Base-by-base conservation (phyloP, 306 rosid species). In the Sphenostylis stenocarpa region DNA sequence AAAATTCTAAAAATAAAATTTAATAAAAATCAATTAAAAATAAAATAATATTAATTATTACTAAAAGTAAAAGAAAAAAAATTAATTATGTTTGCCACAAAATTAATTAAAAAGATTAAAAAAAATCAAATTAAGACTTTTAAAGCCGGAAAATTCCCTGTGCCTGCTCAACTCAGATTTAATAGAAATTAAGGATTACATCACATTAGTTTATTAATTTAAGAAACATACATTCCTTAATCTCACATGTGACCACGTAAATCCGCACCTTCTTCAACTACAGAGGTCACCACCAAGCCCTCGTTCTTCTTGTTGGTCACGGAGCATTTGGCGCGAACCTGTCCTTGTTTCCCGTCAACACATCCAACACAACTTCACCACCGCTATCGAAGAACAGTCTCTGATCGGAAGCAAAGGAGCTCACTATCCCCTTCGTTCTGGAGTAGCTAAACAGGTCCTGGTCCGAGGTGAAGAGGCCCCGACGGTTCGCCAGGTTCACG, bases 381-480 rank as follows among this genome's bases (percentile, higher is more conserved):
- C 41, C 5, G 84, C 72, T 70, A 17, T 83, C 72, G 20, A 85
- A 88, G 81, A 88, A 88, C 19, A 88, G 29, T 0, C 31, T 15
- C 61, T 83, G 70, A 11, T 87, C 1, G 0, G 45, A 17, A 2
- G 89, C 91, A 43, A 87, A 87, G 69, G 82, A 45, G 0, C 6
- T 69, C 11, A 87, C 89, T 2, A 83, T 71, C 9, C 63, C 79
- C 44, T 45, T 81, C 0, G 91, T 87, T 74, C 73, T 61, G 0
- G 76, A 8, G 16, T 75, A 56, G 0, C 55, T 64, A 47, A 70
- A 78, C 28, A 87, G 51, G 65, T 85, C 91, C 39, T 85, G 89
- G 68, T 87, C 91, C 1, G 89, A 87, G 4, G 76, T 67, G 68
- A 87, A 85, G 3, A 83, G 15, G 0, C 86, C 91, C 44, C 78